Base-by-base conservation (phyloP, 2,329 filamentous ascomycete species). In the Microcyclospora pomicola region DNA sequence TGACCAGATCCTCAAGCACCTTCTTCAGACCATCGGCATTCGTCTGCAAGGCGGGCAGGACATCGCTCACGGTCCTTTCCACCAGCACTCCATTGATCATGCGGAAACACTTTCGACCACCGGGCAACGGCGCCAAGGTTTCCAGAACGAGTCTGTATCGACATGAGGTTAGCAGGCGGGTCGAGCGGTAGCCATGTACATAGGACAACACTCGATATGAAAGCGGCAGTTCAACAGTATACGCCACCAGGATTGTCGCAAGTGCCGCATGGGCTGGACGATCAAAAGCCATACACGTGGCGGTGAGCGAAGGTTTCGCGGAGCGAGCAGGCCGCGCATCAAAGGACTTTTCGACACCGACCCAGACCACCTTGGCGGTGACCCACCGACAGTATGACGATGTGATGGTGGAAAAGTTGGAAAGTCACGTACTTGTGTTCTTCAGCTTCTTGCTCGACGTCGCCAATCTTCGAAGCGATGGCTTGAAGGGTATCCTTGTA, bases 21-120 rank as follows among this genome's bases (percentile, higher is more conserved):
- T 94, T 92, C 64, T 82, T 91, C 57, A 98, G 60, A 2, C 91
- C 88, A 46, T 96, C 88, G 16, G 85, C 82, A 59, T 98, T 96
- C 14, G 86, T 96, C 65, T 85, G 80, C 43, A 98, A 70, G 16
- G 85, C 82, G 5, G 91, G 91, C 39, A 93, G 71, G 10, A 98
- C 84, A 60, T 96, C 91, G 61, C 85, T 73, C 49, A 98, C 84
- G 12, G 88, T 96, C 50, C 87, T 75, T 67, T 98, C 91, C 38
- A 94, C 84, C 41, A 98, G 68, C 15, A 96, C 87, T 33, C 91
- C 91, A 61, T 98, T 96, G 61, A 98, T 92, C 75, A 98, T 85
- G 51, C 91, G 87, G 66, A 96, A 98, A 65, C 88, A 96, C 67
- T 95, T 98, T 54, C 91, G 82, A 49, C 93, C 82, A 46, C 71